Base-by-base conservation (phyloP, 192 early-diverging fungal species). In the Funneliformis geosporum region DNA sequence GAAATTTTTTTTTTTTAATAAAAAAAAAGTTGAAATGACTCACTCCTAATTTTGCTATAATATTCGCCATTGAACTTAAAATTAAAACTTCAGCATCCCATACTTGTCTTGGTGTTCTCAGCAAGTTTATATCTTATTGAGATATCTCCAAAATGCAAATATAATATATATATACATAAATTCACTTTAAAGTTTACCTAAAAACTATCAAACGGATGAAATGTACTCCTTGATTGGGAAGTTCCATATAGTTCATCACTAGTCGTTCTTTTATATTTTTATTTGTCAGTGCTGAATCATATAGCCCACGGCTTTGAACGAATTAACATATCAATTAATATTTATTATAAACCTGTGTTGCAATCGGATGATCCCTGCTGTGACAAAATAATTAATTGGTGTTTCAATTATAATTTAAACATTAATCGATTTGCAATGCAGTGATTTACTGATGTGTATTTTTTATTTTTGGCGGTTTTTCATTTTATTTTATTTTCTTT, bases 31-130 rank as follows among this genome's bases (percentile, higher is more conserved):
- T 60, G 38, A 62, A 18, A 27, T 50, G n/a, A 82, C 85, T 77
- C 86, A 92, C 93, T 74, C 94, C 94, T 43, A 99, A 86, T 76
- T 88, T 87, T 12, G 87, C 83, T 18, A 97, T 91, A 73, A 99
- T 95, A 67, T 92, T 94, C 44, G 95, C 93, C 88, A 99, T 92
- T 23, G 95, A 93, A 80, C 91, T 95, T 43, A 99, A 88, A 12
- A 99, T n/a, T n/a, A n/a, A n/a, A n/a, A n/a, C 98, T 81, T 99
- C 97, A 28, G 96, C 94, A 80, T 99, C 97, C 73, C 95, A 87
- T 12, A 97, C 96, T 11, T 91, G 92, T 72, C 85, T 98, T 98
- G 79, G 98, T 89, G 75, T 92, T 90, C 70, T 96, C 93, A 7
- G 94, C 84, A 78, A 92, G 10, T 91, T 85, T 11, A 92, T 79